Percentiles rank a stretch among this genome's conserved stretches.
These are phyloP conservation scores for Ceratobasidium papillatum DNA, from an alignment of 1,284 basidiomycete genomes.

Conservation along the genomic window DNA sequence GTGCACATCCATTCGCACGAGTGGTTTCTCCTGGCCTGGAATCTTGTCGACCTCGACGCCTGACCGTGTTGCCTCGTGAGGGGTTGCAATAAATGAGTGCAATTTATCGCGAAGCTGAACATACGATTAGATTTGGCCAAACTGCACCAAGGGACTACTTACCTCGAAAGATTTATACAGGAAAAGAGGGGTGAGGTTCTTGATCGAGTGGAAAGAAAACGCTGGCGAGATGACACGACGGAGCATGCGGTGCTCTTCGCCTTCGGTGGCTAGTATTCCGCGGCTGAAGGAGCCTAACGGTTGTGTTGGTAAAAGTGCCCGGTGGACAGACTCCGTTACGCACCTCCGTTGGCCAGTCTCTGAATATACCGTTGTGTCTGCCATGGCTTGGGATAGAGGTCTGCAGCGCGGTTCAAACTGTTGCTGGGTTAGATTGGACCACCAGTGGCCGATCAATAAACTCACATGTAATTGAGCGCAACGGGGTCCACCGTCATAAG, in stretches of 20 bases:
- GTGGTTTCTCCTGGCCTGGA: slow-evolving; percentile 2
- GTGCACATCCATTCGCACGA: slow-evolving; percentile 65
- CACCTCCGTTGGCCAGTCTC: slow-evolving; percentile 43
- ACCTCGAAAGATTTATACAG: slow-evolving; percentile 72
- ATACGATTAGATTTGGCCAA: neutral
- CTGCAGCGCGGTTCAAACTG: slow-evolving; percentile 39
- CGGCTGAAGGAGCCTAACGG: slow-evolving; percentile 53
- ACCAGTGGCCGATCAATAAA: too few relatives aligned
- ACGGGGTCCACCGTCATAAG: slow-evolving; percentile 42
- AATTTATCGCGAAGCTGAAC: slow-evolving; percentile 46
- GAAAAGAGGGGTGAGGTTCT: slow-evolving; percentile 71
- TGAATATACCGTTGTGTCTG: slow-evolving; percentile 38
- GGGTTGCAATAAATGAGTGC: slow-evolving; percentile 40
- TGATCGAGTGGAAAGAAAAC: slow-evolving; percentile 77
- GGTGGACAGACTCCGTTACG: neutral
- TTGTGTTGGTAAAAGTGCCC: neutral
- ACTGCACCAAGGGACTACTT: slow-evolving; percentile 54
- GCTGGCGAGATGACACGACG: slow-evolving; percentile 67
- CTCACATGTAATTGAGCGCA: slow-evolving; percentile 52
- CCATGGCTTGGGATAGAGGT: slow-evolving; percentile 44
- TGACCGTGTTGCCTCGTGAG: slow-evolving; percentile 40
- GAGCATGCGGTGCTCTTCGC: slow-evolving; percentile 41
- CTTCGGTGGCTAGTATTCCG: slow-evolving; percentile 41
- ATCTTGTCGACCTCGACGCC: slow-evolving; percentile 31
- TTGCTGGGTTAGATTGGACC: neutral